Base-by-base conservation (phyloP, 2,329 filamentous ascomycete genomes). In the Pseudogymnoascus sp. region DNA sequence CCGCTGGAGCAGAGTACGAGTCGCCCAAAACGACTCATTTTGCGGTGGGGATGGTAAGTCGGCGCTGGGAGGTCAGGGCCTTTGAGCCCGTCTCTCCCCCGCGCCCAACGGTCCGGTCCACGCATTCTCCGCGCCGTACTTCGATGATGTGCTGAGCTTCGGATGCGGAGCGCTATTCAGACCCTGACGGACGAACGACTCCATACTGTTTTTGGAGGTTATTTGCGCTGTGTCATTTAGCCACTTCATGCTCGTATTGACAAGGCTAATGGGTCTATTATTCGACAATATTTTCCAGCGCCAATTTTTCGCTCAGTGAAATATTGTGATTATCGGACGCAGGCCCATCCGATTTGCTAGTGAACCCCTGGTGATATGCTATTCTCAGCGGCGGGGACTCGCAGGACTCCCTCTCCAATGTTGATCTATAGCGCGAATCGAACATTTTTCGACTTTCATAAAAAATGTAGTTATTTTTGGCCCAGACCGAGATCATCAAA, bases 341-440 rank as follows among this genome's bases (percentile, higher is more conserved):
- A 56, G 28, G 6, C n/a, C 5, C 50, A 56, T 33, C 28, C 50
- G 50, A 56, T 56, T 56, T 56, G 50, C 19, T 22, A 11, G 12
- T 7, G 10, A 33, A 33, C 50, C 50, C 50, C 28, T 56, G 28
- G 11, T 22, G 50, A 19, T 56, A 22, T 56, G 28, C 50, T 56
- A 56, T 56, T 56, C 50, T 56, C 26, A 56, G 50, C 50, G n/a
- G 50, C 50, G 50, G 50, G 28, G 50, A 56, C 50, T 56, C 50
- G 50, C 33, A 33, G 33, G 50, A 56, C 46, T 50, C 16, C 19
- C 40, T 19, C 38, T 12, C 46, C 46, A 16, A 56, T 11, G 26
- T 33, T 31, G 46, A 56, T 56, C 46, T 19, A 12, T 26, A 33
- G 46, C 26, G 46, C 50, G 28, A 56, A 56, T 56, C 16, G 28